Conservation (phyloP, 345 rosid species). For the Lepidium sativum region DNA sequence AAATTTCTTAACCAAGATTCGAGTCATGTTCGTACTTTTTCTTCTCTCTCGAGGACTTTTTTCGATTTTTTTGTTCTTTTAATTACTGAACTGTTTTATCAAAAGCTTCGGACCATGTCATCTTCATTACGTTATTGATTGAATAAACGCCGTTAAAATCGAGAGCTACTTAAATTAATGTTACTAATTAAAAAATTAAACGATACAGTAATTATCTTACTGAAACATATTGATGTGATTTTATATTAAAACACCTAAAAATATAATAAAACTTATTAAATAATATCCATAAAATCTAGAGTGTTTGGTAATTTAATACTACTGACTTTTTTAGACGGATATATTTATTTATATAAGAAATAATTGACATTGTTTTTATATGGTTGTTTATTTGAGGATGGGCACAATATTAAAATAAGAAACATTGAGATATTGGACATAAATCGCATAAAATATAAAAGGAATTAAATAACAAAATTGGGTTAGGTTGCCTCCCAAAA, state of each 20-base stretch:
- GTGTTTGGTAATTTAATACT: background rate
- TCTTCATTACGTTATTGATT: conserved; percentile 7
- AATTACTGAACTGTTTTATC: conserved; percentile 5
- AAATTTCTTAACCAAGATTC: conserved; percentile 26
- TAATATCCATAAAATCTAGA: background rate
- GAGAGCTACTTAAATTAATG: background rate
- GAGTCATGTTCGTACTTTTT: conserved; percentile 11
- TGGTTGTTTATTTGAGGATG: conserved; percentile 11
- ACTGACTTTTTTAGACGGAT: background rate
- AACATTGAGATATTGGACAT: background rate
- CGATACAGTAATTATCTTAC: background rate
- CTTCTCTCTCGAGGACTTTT: background rate
- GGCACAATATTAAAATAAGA: conserved; percentile 10
- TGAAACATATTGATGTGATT: background rate
- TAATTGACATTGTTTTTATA: background rate
- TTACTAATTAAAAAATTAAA: no score
- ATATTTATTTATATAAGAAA: background rate
- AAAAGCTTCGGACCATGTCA: background rate
- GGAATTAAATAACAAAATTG: background rate
- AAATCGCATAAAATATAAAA: background rate
- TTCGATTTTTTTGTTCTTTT: background rate
- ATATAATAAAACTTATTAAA: background rate
- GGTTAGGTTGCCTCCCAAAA: conserved; percentile 78
- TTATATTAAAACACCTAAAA: background rate
- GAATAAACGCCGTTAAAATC: conserved; percentile 5